A percentile compares a stretch with the other conserved stretches of the same genome.
Conservation (phyloP, 2,329 filamentous ascomycete genomes). For the Passalora sequoiae region DNA sequence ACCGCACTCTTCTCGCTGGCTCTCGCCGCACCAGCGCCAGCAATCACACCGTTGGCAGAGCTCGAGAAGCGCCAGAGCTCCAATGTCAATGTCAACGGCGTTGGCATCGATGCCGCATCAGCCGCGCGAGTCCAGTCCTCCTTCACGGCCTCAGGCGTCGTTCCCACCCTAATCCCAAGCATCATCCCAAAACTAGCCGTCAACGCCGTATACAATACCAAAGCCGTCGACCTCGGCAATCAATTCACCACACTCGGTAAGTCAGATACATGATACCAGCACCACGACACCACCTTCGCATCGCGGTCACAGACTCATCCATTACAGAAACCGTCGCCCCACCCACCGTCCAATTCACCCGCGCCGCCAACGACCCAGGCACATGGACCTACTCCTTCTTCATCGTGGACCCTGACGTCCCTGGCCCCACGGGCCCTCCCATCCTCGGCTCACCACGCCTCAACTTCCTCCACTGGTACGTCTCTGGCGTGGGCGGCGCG, state of each 20-base stretch:
- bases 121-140: constrained; percentile 4
- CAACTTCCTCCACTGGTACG: constrained; percentile 16
- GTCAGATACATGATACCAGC: no score
- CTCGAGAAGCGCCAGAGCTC: constrained; percentile 10
- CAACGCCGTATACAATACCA: constrained; percentile 1
- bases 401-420: constrained; percentile 15
- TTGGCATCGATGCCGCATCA: constrained; percentile 9
- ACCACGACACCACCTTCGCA: not conserved
- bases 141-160: constrained; percentile 10
- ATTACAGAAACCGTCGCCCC: constrained; percentile 5
- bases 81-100: constrained; percentile 1
- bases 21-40: constrained; percentile 6
- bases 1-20: constrained; percentile 1
- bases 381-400: constrained; percentile 11
- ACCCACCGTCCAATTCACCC: constrained; percentile 9
- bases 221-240: constrained; percentile 11
- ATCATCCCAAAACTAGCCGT: constrained; percentile 8
- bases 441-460: constrained; percentile 9
- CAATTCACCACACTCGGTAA: constrained; percentile 7
- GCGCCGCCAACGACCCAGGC: not conserved
- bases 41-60: not conserved
- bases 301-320: not conserved
- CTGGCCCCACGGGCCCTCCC: constrained; percentile 10
- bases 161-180: constrained; percentile 13
- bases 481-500: constrained; percentile 6